Percentiles rank a stretch among this genome's conserved stretches.
phyloP scores from a whole-genome alignment of 768 basidiomycete species.

The Termitomyces titanicus region DNA sequence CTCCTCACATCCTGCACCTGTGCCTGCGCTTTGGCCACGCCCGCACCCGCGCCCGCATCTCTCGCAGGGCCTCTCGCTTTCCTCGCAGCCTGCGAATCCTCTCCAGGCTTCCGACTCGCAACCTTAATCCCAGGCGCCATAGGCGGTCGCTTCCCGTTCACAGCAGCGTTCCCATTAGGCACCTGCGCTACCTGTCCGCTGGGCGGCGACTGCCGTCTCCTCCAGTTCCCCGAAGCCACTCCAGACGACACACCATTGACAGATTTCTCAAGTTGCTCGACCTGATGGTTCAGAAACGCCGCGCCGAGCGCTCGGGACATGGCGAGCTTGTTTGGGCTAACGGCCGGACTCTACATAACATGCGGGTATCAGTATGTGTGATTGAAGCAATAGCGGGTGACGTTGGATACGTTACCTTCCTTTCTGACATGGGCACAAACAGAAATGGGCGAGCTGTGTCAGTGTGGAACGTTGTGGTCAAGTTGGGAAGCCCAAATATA shows the following conservation, averaged over 20 bases:
- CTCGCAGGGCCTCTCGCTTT: constrained; percentile 11
- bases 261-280: constrained; percentile 81
- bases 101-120: constrained; percentile 26
- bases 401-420: constrained; percentile 4
- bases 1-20: constrained; percentile 16
- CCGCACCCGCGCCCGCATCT: constrained; percentile 5
- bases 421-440: constrained; percentile 6
- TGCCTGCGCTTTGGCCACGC: constrained; percentile 5
- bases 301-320: constrained; percentile 88
- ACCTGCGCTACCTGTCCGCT: background rate
- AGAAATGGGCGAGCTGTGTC: background rate
- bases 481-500: background rate
- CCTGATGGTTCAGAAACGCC: constrained; percentile 84
- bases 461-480: background rate
- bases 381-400: background rate
- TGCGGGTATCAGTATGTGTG: background rate
- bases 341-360: constrained; percentile 20
- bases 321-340: constrained; percentile 56
- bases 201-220: constrained; percentile 35
- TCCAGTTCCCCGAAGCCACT: constrained; percentile 57
- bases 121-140: constrained; percentile 29
- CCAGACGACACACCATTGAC: constrained; percentile 40
- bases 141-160: constrained; percentile 23
- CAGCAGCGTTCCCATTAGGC: background rate
- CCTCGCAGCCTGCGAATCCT: constrained; percentile 17